Percentiles rank a stretch among this genome's conserved stretches.
These are phyloP conservation scores for Eimeria falciformis DNA, from an alignment of 169 alveolate genomes.

Conservation along the genomic window DNA sequence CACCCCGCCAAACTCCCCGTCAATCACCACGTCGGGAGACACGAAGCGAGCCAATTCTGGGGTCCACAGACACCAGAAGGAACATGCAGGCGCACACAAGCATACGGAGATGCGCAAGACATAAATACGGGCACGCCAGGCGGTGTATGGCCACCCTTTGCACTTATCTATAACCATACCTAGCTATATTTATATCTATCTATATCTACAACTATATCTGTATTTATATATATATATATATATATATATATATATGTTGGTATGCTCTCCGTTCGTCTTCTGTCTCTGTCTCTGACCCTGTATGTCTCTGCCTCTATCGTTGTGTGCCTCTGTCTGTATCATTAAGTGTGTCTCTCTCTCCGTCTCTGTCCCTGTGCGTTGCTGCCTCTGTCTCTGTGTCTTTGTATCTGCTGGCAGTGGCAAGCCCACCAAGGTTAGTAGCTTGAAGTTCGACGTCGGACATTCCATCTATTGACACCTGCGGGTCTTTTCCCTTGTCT, in stretches of 20 bases:
- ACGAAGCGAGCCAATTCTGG: slow-evolving; percentile 16
- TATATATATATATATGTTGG: too few species aligned
- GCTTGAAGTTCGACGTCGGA: slow-evolving; percentile 3
- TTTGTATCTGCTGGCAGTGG: not conserved
- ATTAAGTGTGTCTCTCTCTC: not conserved
- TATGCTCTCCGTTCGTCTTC: too few species aligned
- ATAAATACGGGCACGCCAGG: too few species aligned
- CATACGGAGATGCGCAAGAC: too few species aligned
- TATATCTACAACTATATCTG: too few species aligned
- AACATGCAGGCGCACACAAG: too few species aligned
- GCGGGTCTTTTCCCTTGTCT: not conserved
- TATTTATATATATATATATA: too few species aligned
- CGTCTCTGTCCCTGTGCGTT: not conserved
- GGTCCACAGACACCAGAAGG: too few species aligned
- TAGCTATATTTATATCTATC: too few species aligned
- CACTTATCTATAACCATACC: too few species aligned
- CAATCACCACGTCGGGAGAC: slow-evolving; percentile 34
- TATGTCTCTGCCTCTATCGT: too few species aligned
- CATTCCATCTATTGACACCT: not conserved
- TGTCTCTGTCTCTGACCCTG: not conserved
- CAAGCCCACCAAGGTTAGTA: not conserved
- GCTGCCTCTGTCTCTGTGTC: not conserved
- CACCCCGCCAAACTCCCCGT: slow-evolving; percentile 25
- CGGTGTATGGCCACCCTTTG: too few species aligned
- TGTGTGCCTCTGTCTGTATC: not conserved